phyloP scores from a whole-genome alignment of 495 filamentous ascomycete species.

The Aspergillus bertholletiae region DNA sequence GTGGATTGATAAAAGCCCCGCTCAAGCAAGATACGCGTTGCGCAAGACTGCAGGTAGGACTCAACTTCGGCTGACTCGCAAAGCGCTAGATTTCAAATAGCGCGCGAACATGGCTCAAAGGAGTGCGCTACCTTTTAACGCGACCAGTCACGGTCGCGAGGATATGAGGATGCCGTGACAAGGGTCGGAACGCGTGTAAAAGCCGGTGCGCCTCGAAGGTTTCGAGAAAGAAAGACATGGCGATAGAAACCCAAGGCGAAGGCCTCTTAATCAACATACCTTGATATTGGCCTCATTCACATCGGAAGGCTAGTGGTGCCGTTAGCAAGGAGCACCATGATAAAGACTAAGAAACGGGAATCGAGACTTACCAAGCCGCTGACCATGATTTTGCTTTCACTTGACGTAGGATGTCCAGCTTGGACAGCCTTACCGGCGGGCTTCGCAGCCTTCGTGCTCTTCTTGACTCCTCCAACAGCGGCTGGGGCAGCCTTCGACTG shows the following conservation, averaged over 20 bases:
- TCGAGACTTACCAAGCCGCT: conserved; percentile 84
- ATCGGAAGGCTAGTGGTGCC: conserved; percentile 77
- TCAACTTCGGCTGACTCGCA: conserved; percentile 44
- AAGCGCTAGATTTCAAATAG: conserved; percentile 25
- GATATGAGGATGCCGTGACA: conserved; percentile 24
- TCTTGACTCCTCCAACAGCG: conserved; percentile 80
- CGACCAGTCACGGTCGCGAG: conserved; percentile 22
- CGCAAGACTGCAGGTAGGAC: conserved; percentile 39
- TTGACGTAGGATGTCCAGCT: conserved; percentile 53
- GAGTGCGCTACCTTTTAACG: conserved; percentile 34
- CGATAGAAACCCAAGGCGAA: conserved; percentile 53
- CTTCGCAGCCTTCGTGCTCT: conserved; percentile 64
- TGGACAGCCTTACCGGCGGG: conserved; percentile 59
- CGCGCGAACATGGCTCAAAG: conserved; percentile 35
- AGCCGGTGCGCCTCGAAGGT: conserved; percentile 39
- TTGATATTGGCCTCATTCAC: conserved; percentile 94
- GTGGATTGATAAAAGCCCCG: conserved; percentile 17
- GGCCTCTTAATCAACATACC: conserved; percentile 88
- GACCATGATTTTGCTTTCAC: conserved; percentile 94
- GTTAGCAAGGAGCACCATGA: conserved; percentile 44
- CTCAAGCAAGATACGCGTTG: conserved; percentile 20
- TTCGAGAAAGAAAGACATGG: conserved; percentile 44
- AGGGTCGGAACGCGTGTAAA: conserved; percentile 33
- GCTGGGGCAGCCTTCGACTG: conserved; percentile 47
- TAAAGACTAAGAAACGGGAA: not conserved